Conservation (phyloP, 2,329 filamentous ascomycete genomes). For the Sarocladiaceae sp. region DNA sequence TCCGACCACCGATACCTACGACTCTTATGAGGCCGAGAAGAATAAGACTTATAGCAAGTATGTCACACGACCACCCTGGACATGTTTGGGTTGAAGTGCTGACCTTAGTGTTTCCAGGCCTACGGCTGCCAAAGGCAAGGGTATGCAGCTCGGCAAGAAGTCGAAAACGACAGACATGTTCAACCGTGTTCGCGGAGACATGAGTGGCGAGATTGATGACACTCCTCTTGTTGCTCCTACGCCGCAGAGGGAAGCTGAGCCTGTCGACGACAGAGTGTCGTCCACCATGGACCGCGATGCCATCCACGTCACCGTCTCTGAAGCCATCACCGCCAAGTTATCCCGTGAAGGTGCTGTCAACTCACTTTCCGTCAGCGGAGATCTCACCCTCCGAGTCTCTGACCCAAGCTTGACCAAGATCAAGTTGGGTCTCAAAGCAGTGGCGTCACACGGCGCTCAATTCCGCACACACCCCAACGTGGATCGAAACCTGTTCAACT, state of each 20-base stretch:
- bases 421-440: conserved; percentile 73
- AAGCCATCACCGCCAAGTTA: conserved; percentile 84
- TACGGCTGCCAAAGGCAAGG: conserved; percentile 78
- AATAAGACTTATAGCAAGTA: conserved; percentile 84
- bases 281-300: conserved; percentile 72
- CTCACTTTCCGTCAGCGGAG: conserved; percentile 83
- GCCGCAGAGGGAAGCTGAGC: conserved; percentile 42
- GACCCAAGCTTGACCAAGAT: conserved; percentile 87
- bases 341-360: conserved; percentile 82
- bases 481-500: conserved; percentile 81
- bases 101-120: conserved; percentile 35
- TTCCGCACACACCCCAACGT: conserved; percentile 97
- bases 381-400: conserved; percentile 83
- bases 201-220: conserved; percentile 81
- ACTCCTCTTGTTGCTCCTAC: conserved; percentile 61
- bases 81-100: conserved; percentile 8
- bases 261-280: conserved; percentile 50
- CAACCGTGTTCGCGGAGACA: conserved; percentile 85
- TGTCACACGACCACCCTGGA: conserved; percentile 19
- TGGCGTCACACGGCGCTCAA: conserved; percentile 75
- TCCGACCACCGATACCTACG: conserved; percentile 71
- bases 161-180: conserved; percentile 97
- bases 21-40: conserved; percentile 95
- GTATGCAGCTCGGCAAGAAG: conserved; percentile 99
- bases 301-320: conserved; percentile 81